phyloP scores from a whole-genome alignment of 2,329 filamentous ascomycete species.

The Neocatenulostroma microsporum region DNA sequence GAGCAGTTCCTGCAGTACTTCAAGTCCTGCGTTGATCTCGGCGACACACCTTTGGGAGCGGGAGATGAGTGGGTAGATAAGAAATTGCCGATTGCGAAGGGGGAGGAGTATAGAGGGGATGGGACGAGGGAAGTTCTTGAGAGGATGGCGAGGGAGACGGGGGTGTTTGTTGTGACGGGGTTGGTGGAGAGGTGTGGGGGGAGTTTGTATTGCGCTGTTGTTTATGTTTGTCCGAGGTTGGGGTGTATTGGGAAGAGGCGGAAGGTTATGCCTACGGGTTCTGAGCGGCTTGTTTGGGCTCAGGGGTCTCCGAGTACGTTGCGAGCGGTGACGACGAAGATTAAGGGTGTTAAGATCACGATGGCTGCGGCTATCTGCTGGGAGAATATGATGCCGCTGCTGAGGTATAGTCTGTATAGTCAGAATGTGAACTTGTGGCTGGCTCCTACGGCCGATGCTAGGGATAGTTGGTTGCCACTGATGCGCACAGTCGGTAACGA shows the following conservation, averaged over 20 bases:
- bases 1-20: constrained; percentile 81
- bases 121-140: constrained; percentile 77
- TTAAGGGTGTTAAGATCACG: constrained; percentile 71
- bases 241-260: constrained; percentile 76
- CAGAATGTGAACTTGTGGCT: constrained; percentile 91
- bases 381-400: constrained; percentile 93
- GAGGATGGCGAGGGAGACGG: constrained; percentile 63
- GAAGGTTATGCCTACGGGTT: constrained; percentile 87
- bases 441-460: constrained; percentile 77
- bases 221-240: constrained; percentile 69
- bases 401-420: constrained; percentile 73
- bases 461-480: constrained; percentile 74
- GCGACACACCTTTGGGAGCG: constrained; percentile 65
- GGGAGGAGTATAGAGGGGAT: constrained; percentile 52
- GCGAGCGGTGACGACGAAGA: constrained; percentile 67
- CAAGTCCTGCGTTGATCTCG: constrained; percentile 69
- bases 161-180: constrained; percentile 74
- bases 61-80: constrained; percentile 64
- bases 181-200: constrained; percentile 73
- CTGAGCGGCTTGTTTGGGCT: constrained; percentile 80
- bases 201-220: constrained; percentile 71
- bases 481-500: constrained; percentile 77
- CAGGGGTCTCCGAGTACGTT: constrained; percentile 74
- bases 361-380: constrained; percentile 87
- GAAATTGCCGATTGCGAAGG: constrained; percentile 47